A percentile compares a stretch with the other conserved stretches of the same genome.
phyloP scores from a whole-genome alignment of 78 protist genomes.

The Fonticula alba region DNA sequence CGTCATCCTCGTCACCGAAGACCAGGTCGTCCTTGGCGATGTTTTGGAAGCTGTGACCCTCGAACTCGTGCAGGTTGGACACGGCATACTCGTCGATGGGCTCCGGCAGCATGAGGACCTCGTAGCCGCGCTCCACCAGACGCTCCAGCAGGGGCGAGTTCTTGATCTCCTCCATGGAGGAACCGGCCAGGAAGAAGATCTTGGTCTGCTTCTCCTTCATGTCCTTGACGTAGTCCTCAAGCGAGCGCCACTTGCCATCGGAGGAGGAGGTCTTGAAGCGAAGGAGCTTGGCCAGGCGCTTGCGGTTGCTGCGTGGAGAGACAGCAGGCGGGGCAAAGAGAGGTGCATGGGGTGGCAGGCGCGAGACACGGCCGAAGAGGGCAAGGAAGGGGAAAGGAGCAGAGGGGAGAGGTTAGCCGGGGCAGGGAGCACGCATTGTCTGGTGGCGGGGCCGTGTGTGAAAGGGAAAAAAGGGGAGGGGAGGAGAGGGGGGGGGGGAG shows the following conservation, averaged over 20 bases:
- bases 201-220: conserved; percentile 66
- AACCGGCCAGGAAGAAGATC: conserved; percentile 80
- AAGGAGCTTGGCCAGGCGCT: conserved; percentile 70
- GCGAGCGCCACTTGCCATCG: conserved; percentile 23
- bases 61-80: conserved; percentile 49
- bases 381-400: no score
- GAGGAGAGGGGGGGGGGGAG: neutral
- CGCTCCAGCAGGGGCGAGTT: conserved; percentile 66
- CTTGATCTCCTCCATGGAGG: conserved; percentile 38
- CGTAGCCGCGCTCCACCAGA: conserved; percentile 61
- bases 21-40: conserved; percentile 72
- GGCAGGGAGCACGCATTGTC: no score
- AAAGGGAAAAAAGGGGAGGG: no score
- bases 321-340: no score
- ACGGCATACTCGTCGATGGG: conserved; percentile 91
- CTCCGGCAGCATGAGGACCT: conserved; percentile 85
- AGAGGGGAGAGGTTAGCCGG: neutral
- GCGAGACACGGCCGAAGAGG: no score
- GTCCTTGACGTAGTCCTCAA: conserved; percentile 70
- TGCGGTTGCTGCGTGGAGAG: conserved; percentile 23
- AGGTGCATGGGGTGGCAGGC: no score
- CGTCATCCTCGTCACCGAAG: conserved; percentile 18
- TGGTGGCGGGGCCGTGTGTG: no score
- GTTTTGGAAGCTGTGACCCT: conserved; percentile 51
- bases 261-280: conserved; percentile 46